phyloP scores from a whole-genome alignment of 805 yeast genomes.

The Saitoella complicata region DNA sequence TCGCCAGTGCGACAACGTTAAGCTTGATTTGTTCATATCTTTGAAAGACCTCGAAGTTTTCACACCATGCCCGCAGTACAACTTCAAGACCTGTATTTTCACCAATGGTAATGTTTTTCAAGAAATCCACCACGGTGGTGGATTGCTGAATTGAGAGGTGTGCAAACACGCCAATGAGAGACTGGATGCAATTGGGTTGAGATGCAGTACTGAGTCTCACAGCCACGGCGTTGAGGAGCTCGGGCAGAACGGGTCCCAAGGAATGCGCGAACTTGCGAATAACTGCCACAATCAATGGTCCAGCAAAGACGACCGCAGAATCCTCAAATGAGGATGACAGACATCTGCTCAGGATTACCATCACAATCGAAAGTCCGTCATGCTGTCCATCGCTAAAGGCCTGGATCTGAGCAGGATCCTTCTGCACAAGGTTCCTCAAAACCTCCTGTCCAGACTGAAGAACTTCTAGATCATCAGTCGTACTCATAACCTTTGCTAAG shows the following conservation, averaged over 20 bases:
- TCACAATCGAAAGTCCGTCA: neutral
- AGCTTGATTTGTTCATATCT: slow-evolving; percentile 59
- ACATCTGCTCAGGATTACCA: neutral
- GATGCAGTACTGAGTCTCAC: slow-evolving; percentile 7
- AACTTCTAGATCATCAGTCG: neutral
- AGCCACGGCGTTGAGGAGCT: slow-evolving; percentile 61
- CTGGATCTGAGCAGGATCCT: neutral
- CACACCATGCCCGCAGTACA: slow-evolving; percentile 68
- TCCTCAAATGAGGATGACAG: neutral
- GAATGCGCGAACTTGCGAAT: slow-evolving; percentile 18
- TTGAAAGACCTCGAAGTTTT: slow-evolving; percentile 60
- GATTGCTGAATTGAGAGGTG: slow-evolving; percentile 50
- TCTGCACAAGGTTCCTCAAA: neutral
- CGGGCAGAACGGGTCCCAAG: slow-evolving; percentile 26
- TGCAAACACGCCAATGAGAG: slow-evolving; percentile 60
- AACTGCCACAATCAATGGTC: neutral
- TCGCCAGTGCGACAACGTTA: slow-evolving; percentile 56
- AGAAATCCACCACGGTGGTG: slow-evolving; percentile 43
- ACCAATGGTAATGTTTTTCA: slow-evolving; percentile 25
- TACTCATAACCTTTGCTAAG: neutral
- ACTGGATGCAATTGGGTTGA: slow-evolving; percentile 15
- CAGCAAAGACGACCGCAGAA: neutral
- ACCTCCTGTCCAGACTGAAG: slow-evolving; percentile 1
- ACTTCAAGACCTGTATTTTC: slow-evolving; percentile 31
- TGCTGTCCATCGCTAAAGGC: neutral